Base-by-base conservation (phyloP, 2,329 filamentous ascomycete species). In the Colletotrichum musae region DNA sequence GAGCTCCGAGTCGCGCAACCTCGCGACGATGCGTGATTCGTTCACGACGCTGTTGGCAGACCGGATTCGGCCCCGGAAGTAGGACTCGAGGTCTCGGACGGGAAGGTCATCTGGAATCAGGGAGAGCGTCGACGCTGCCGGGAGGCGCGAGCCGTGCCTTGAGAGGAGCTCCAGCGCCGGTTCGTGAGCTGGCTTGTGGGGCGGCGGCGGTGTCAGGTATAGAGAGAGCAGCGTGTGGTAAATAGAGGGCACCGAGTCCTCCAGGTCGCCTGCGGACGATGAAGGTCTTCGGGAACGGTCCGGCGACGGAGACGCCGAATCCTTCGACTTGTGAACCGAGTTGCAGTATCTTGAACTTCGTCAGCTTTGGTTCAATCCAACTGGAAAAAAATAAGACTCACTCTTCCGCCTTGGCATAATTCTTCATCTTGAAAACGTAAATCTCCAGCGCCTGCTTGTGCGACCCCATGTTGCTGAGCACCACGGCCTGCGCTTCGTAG, bases 371-470 rank as follows among this genome's bases (percentile, higher is more conserved):
- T 43, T 5, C 32, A 32, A 21, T 12, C 26, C 10, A 2, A n/a
- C 4, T 45, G 16, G 1, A 3, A 5, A 28, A 28, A 24, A 4
- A 32, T 48, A 43, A 15, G 54, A 85, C 90, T 71, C 83, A 97
- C 92, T 97, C 94, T 87, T 99, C 96, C 39, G 96, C 96, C 80
- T 97, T 98, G 13, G 83, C 84, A 71, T 93, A 95, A 78, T 97
- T 92, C 73, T 93, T 85, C 79, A 99, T 89, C 79, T 95, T 96
- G 82, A 98, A 99, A 32, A 98, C 95, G 78, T 97, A 99, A 60
- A 99, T 97, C 77, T 96, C 93, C n/a, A 99, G 84, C 0, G 96
- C 96, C 80, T 98, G 94, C 77, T 94, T 95, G 82, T 99, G 95
- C 75, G 95, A 92, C 6, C 94, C 94, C 93, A 98, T 97, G 74